Evolutionary conservation across 495 filamentous ascomycete species (phyloP), one percentile per base, ranked within the genome.

Genomic region (Aspergillus bertholletiae): DNA sequence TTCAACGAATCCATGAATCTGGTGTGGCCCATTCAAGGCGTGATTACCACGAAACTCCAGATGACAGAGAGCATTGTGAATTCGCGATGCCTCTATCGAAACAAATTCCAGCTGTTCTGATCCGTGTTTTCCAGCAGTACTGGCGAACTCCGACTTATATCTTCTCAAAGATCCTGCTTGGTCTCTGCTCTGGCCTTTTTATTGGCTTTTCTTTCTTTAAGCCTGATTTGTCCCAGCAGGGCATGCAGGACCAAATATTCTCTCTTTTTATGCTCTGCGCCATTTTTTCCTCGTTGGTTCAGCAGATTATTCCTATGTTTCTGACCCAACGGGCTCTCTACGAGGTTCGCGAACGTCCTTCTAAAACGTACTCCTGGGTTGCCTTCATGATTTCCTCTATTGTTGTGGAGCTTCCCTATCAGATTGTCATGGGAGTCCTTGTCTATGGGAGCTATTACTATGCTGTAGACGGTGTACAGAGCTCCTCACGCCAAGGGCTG

Each of bases 311-410:
- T 64, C 87, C 88, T 0, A 73, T 82, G 4, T 91, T 87, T 64
- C 65, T 89, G 39, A 67, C 69, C 6, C 74, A 86, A 48, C 79
- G 88, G 1, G 75, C 80, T 3, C 71, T 90, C 0, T 92, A 86
- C 67, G 75, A 85, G 55, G 80, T 82, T 9, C 83, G 89, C 21
- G 89, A 93, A 67, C 74, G 79, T 0, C 81, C 80, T 12, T 79
- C 74, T 52, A 88, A 85, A 52, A 78, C 81, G 11, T 93, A 93
- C 67, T 81, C 78, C 32, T 90, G 87, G 88, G 69, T 73, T 15
- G 81, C 79, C 0, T 90, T 90, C 68, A 63, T 87, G 22, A 74
- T 84, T n/a, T 78, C 80, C 46, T 80, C 83, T 49, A 80, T 91
- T 62, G 23, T 87, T 17, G 77, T 80, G 8, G 79, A 80, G 51